Base-by-base conservation (phyloP, 768 basidiomycete genomes). In the Kwoniella sp. region DNA sequence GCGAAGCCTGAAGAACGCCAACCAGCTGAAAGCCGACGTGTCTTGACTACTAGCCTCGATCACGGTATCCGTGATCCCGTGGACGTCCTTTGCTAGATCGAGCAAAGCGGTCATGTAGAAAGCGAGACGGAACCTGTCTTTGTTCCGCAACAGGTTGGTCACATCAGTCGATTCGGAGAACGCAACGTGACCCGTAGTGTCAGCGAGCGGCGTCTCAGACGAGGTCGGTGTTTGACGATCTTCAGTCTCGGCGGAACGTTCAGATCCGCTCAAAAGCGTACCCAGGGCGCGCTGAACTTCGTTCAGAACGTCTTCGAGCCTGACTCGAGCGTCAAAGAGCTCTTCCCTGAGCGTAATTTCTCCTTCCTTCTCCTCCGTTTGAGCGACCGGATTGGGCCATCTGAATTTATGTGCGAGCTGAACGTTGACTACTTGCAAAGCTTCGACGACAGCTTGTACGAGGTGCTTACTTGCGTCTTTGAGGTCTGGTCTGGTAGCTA, bases 101-200 rank as follows among this genome's bases (percentile, higher is more conserved):
- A 75, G 38, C 5, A 78, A 51, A 11, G 76, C 66, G 4, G 70
- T 70, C 74, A 78, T 70, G 66, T 78, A 73, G 41, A 78, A 75
- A 22, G 76, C 76, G 0, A 74, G 29, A 26, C 74, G 61, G 53
- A 73, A 77, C 20, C 65, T 59, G 20, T 74, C 75, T 34, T 63
- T 57, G 48, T 55, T 64, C 0, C 58, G 37, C 23, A 66, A 28
- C 2, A 59, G 34, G 50, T 59, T 50, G 5, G 47, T 61, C 26
- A 60, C 58, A 17, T 66, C 57, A 20, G 56, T 41, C 37, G 48
- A 37, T 34, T 66, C 65, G 11, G 62, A 55, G 61, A 55, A 47
- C 0, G 48, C 23, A 11, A 57, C 50, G 15, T 63, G 55, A 25
- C 26, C 22, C 34, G 30, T 12, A 25, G 25, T 13, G 38, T 29